Evolutionary conservation across 495 filamentous ascomycete genomes (phyloP), one percentile per base, ranked within the genome.

Genomic region (Talaromyces stipitatus): DNA sequence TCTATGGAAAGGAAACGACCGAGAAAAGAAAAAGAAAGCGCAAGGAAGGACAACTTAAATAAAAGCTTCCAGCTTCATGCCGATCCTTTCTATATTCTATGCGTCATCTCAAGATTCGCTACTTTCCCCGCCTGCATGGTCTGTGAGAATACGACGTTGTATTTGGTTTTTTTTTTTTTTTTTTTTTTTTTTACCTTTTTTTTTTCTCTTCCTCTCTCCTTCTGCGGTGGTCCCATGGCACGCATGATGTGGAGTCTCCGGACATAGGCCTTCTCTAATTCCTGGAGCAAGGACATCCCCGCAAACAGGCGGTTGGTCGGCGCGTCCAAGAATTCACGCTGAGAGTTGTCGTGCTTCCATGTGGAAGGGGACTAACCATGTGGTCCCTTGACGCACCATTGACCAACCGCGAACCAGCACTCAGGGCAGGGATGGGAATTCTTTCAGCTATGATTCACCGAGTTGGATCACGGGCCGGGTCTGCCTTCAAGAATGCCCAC

Each of bases 81-180:
- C 43, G 23, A 47, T 47, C 43, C 12, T 22, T 26, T 26, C 43
- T 26, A 1, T 9, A 28, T 28, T 51, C 12, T 9, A 28, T 28
- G 14, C n/a, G 11, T 51, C 27, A 18, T 30, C 24, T 51, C 27
- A 41, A n/a, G n/a, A n/a, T n/a, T n/a, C 36, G 4, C 12, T 51
- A 8, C 16, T 12, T 28, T 51, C 48, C 24, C 48, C 27, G 27
- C 48, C 24, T 30, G 27, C 48, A 30, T 30, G 48, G 48, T 16
- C 36, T 3, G 48, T 51, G 27, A 6, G 38, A 51, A 51, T 51
- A 30, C 48, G 48, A 51, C 48, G 48, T 51, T 51, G 48, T 51
- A 51, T 51, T 51, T 11, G 14, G 20, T 47, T 47, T 47, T 36
- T 18, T 18, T 8, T 41, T n/a, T n/a, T n/a, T n/a, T n/a, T n/a